Evolutionary conservation across 352 stramenopile species (phyloP), one percentile per base, ranked within the genome.

Genomic region (Phytophthora macrochlamydospora): DNA sequence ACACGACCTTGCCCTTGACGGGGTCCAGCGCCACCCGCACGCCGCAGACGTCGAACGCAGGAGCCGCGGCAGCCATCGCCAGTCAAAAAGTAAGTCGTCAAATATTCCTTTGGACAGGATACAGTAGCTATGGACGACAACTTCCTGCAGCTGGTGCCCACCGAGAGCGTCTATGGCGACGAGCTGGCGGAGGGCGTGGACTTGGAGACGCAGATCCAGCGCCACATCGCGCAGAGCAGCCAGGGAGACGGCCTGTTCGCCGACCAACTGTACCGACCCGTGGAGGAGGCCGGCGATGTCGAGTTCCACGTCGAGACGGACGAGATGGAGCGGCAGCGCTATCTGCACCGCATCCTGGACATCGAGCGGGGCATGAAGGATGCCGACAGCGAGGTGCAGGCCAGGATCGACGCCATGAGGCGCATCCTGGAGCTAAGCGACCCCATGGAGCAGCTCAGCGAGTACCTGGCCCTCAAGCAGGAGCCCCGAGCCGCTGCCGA

Each of bases 1-100:
- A 70, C 33, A 91, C 83, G n/a, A 91, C 77, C 14, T 85, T 85
- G 51, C 83, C 81, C 68, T 90, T 91, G 33, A 73, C 57, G 11
- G 56, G 45, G 38, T 90, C 77, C 29, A 79, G 71, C 6, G 59
- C 75, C 54, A 92, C 79, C 63, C 71, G 73, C 58, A 88, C 79
- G 65, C 81, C 83, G 60, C 80, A 87, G 7, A 40, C 59, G 1
- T 77, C 73, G 59, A 91, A 91, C 43, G 76, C 43, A 1, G 80
- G 80, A 45, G 77, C 79, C 48, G 58, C 59, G 14, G 72, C 76
- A 38, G 76, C 79, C 79, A 88, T 81, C 4, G 33, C 43, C 43
- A 49, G 43, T 49, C 4, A 12, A 24, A 24, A 24, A 0, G 18
- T 24, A 24, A 24, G 18, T 24, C 18, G 18, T 24, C 18, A 24